These are phyloP conservation scores for Daldinia eschscholtzii DNA, from an alignment of 2,329 filamentous ascomycete species.

Conservation along the genomic window DNA sequence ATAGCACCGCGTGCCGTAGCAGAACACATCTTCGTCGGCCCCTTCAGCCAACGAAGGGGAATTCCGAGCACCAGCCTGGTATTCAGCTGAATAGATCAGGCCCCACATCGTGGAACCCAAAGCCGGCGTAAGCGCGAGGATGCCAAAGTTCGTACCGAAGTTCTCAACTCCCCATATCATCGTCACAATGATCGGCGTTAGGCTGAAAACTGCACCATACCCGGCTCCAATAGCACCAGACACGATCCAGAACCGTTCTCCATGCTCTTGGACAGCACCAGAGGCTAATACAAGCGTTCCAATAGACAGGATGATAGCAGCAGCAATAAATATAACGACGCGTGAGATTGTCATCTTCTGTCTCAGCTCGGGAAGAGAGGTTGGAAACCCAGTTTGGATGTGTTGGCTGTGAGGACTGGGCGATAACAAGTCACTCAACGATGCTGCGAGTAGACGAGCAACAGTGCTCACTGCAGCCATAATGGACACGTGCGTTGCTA, in stretches of 20 bases:
- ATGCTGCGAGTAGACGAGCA: constrained; percentile 90
- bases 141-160: constrained; percentile 98
- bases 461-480: constrained; percentile 90
- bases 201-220: constrained; percentile 90
- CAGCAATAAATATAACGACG: constrained; percentile 81
- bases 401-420: constrained; percentile 72
- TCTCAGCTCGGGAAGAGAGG: constrained; percentile 52
- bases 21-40: constrained; percentile 67
- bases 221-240: constrained; percentile 88
- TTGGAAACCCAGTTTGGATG: constrained; percentile 59
- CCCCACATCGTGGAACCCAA: constrained; percentile 91
- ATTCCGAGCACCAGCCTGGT: constrained; percentile 73
- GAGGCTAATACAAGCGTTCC: constrained; percentile 84
- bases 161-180: constrained; percentile 99
- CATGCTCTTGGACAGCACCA: constrained; percentile 78
- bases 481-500: constrained; percentile 91
- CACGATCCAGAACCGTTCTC: constrained; percentile 85
- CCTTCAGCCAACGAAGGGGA: constrained; percentile 52
- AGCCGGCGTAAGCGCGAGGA: constrained; percentile 92
- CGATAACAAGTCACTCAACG: constrained; percentile 88
- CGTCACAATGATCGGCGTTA: constrained; percentile 92
- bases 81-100: constrained; percentile 84
- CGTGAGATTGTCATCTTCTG: constrained; percentile 76
- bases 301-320: constrained; percentile 78
- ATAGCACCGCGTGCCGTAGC: constrained; percentile 87